Evolutionary conservation across 2,329 filamentous ascomycete species (phyloP), one percentile per base, ranked within the genome.

Genomic region (Torrubiella hemipterigena): DNA sequence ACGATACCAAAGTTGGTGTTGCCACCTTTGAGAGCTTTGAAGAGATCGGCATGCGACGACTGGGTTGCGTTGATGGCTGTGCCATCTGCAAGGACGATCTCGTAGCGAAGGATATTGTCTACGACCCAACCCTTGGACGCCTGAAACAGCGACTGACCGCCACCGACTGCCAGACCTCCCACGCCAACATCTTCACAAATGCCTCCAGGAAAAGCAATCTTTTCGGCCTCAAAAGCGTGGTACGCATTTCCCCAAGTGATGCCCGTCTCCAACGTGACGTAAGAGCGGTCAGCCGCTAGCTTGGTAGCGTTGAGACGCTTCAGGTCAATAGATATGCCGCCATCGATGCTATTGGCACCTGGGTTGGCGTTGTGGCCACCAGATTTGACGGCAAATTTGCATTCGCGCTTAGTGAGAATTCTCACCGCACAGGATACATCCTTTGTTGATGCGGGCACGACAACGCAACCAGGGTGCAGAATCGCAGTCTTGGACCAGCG

Each of bases 351-450:
- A 5, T 59, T 58, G 3, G 54, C 51, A 11, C 54, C 56, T 0
- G 54, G 46, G 37, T 61, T 63, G 7, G 58, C 52, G 5, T 56
- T 57, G 45, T 70, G 66, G 3, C 67, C 66, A 13, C 66, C 65
- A 33, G 55, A 52, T 21, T 62, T 61, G 31, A 64, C 54, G 3
- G 65, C 58, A 45, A 71, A 71, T 2, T 36, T 41, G 34, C 37
- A 44, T 30, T 36, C 22, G 9, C 30, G 19, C 3, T 15, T 13
- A 9, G 35, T 16, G 16, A 44, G 29, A 11, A 34, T 12, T 14
- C 32, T 30, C 24, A 44, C 31, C 16, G 36, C 34, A 10, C 28
- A 4, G 17, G 30, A 32, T 22, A 36, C 29, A 15, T 36, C 30
- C 2, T 14, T 8, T 17, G 34, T 22, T 7, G 30, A 36, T 7